Base-by-base conservation (phyloP, 257 asterid genomes). In the Primulina tabacum region DNA sequence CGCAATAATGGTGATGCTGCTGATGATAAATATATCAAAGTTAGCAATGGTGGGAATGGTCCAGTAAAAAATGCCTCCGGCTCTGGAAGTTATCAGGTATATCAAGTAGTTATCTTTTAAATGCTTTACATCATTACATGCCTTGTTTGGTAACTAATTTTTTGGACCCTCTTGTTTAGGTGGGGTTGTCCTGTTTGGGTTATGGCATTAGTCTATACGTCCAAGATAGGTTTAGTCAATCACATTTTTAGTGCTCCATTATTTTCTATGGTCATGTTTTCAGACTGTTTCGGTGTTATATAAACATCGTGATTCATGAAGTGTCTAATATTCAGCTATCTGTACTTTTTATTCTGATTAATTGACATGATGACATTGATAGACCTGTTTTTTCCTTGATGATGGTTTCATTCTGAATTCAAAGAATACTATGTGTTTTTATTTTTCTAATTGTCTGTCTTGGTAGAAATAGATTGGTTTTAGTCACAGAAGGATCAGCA, bases 51-150 rank as follows among this genome's bases (percentile, higher is more conserved):
- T 81, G 86, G 77, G 52, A 64, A 81, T 81, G 85, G 76, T 43
- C 68, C 82, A 28, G 20, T 67, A 35, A 84, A 75, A 83, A 63
- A 67, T 68, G 59, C 82, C 35, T 58, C 79, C 66, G 89, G 70
- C 75, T 56, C 79, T 59, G 88, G 71, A 75, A 76, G 63, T 82
- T 70, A 53, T 74, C 83, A 85, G 93, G 93, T 89, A 55, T 64
- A 57, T 50, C 20, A 40, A 52, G 73, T 53, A 68, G 24, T 69
- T 43, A 28, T 67, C 32, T 64, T 12, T 17, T 26, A 16, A 29
- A 47, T 34, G 43, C 24, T 53, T 6, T 33, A 24, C 9, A 35
- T 52, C 24, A 40, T 4, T 40, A 24, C 7, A 35, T 52, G 18
- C 12, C 28, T 32, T 16, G 71, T 71, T 56, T n/a, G 11, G 21